Percentiles rank a stretch among this genome's conserved stretches.
These are phyloP conservation scores for Neofusicoccum cordaticola DNA, from an alignment of 2,329 filamentous ascomycete species.

Conservation along the genomic window DNA sequence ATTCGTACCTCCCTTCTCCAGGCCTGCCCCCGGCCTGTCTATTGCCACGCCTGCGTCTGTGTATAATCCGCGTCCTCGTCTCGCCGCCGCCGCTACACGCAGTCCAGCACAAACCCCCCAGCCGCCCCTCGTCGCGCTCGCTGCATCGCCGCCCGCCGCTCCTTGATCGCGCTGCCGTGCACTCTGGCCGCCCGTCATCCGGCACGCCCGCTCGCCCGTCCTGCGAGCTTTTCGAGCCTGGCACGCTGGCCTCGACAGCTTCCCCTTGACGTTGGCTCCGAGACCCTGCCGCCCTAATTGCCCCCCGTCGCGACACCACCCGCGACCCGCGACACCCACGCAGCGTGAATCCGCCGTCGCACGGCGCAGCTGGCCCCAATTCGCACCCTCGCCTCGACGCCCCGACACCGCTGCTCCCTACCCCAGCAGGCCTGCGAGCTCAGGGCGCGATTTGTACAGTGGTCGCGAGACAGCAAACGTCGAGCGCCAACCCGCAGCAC, in stretches of 20 bases:
- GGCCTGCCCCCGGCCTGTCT: conserved; percentile 11
- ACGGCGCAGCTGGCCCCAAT: neutral
- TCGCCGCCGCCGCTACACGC: neutral
- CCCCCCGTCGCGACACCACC: neutral
- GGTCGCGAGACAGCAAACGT: conserved; percentile 13
- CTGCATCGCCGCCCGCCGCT: neutral
- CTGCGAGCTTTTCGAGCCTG: neutral
- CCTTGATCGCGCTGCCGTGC: conserved; percentile 9
- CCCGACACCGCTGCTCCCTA: conserved; percentile 18
- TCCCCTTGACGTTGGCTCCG: conserved; percentile 11
- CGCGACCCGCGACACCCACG: neutral
- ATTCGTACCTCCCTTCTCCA: conserved; percentile 17
- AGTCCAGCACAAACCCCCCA: neutral
- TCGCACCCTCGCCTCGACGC: neutral
- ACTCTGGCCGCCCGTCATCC: neutral
- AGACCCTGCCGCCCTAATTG: conserved; percentile 9
- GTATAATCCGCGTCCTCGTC: conserved; percentile 14
- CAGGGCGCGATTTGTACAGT: conserved; percentile 24
- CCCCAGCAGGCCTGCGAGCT: conserved; percentile 30
- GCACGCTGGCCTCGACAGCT: neutral
- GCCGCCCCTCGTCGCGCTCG: neutral
- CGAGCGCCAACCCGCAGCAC: conserved; percentile 2
- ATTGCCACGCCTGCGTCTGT: conserved; percentile 10
- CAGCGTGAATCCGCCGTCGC: neutral
- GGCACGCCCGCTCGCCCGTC: neutral